Base-by-base conservation (phyloP, 192 early-diverging fungal genomes). In the Linnemannia schmuckeri region DNA sequence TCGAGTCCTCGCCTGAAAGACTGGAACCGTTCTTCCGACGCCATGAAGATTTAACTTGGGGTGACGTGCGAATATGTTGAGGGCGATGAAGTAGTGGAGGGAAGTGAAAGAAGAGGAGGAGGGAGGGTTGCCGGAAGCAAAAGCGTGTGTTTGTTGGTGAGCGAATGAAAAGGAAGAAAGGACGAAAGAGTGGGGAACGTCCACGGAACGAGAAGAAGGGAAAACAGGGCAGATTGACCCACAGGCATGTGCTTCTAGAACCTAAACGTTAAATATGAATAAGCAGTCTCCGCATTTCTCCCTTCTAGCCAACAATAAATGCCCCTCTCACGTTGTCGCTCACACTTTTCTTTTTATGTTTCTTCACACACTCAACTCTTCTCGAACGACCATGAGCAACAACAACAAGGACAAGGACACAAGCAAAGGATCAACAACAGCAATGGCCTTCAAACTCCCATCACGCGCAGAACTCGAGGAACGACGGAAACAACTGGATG, bases 401-500 rank as follows among this genome's bases (percentile, higher is more conserved):
- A 27, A 4, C 12, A 72, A 41, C 71, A 79, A 71, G 77, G 63
- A 79, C 20, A 42, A n/a, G 22, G 73, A 74, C 17, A 24, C 6
- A 13, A 70, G 12, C 68, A 57, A 71, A 57, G 80, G 74, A 37
- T 1, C 55, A 7, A 68, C 73, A 30, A 38, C 63, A 17, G n/a
- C 46, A 63, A 81, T 71, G 37, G 18, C 44, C 9, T 78, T 83
- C 41, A 72, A 46, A 18, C 30, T 83, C 6, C 82, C 82, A 30
- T 42, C 82, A 55, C 75, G 82, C n/a, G 42, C 35, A 13, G 82
- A 83, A 54, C 38, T 47, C 0, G 82, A 83, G 40, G 72, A 77
- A 47, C 82, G 82, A 4, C 37, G 82, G 72, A 77, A 55, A 52
- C 76, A 77, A 44, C 69, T 78, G 10, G 82, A 77, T 4, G 76